Evolutionary conservation across 1,284 basidiomycete genomes (phyloP), one percentile per base, ranked within the genome.

Genomic region (Apiotrichum mycotoxinovorans): DNA sequence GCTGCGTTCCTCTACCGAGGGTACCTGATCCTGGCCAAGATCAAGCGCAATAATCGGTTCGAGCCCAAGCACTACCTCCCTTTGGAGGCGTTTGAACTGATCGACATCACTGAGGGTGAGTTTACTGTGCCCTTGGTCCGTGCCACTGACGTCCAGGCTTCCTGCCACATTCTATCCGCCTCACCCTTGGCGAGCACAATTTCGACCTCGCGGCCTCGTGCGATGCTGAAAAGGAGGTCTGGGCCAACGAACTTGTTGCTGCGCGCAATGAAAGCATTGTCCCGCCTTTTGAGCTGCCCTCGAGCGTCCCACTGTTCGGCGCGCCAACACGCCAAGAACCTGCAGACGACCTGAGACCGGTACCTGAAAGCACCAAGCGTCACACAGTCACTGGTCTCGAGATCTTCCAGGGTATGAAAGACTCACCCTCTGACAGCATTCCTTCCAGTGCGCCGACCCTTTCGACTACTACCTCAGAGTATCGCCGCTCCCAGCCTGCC

Each of bases 11-110:
- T 97, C 46, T 97, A 92, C 70, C 78, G 83, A 14, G 90, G 89
- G 17, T 95, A 91, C 71, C 77, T 96, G 47, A 82, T 95, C 41
- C 79, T 97, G 38, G 89, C 85, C 66, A 96, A 95, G 78, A 85
- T 92, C 51, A 80, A 82, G 63, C 91, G 89, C 76, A 82, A 84
- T 45, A 88, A 83, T 72, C 80, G 80, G 25, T 96, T 95, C 69
- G 91, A 94, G 68, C 85, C 89, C 12, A 83, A 83, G 56, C 87
- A 93, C 71, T 96, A 90, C 87, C 86, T 96, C 66, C 83, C 85
- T 40, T 78, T 95, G 42, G 80, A 80, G 51, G 83, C 83, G 30
- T 88, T 89, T 62, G 84, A 87, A 54, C 66, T 91, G 44, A 79
- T 82, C n/a, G 88, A 90, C 63, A 80, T 84, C 17, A 82, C 82